Evolutionary conservation across 164 flowering plant genomes (phyloP).

Genomic region (Amborella trichopoda): DNA sequence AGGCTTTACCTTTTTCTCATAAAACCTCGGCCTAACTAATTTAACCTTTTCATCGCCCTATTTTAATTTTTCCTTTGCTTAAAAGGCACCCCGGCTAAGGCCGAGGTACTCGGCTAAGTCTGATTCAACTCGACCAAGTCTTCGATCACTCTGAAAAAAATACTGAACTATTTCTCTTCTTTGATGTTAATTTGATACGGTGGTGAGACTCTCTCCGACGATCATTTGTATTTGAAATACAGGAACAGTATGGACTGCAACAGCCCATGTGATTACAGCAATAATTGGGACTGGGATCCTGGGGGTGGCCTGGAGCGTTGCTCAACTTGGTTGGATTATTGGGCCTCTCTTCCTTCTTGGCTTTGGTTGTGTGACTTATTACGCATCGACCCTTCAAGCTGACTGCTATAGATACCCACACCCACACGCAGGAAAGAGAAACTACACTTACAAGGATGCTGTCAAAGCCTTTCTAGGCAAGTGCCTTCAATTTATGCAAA

Average conservation of each 20-base stretch:
- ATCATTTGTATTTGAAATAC: no score
- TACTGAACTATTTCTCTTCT: no score
- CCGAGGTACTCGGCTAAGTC: no score
- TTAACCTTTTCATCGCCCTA: no score
- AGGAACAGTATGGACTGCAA: background rate
- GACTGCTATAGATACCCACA: background rate
- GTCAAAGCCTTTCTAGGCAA: background rate
- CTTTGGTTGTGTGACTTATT: background rate
- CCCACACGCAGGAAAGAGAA: background rate
- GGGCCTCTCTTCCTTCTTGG: background rate
- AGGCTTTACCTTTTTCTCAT: no score
- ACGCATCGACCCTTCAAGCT: background rate
- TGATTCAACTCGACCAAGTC: no score
- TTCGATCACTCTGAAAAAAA: no score
- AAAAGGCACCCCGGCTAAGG: no score
- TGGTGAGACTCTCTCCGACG: no score
- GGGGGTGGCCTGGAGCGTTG: background rate
- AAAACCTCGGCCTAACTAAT: no score
- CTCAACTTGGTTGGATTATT: background rate
- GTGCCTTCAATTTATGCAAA: background rate
- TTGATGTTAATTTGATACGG: no score
- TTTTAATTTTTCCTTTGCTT: no score
- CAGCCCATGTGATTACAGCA: background rate
- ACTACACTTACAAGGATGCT: background rate
- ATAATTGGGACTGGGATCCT: background rate